Conservation (phyloP, 2,329 filamentous ascomycete genomes). For the Biscogniauxia sp. region DNA sequence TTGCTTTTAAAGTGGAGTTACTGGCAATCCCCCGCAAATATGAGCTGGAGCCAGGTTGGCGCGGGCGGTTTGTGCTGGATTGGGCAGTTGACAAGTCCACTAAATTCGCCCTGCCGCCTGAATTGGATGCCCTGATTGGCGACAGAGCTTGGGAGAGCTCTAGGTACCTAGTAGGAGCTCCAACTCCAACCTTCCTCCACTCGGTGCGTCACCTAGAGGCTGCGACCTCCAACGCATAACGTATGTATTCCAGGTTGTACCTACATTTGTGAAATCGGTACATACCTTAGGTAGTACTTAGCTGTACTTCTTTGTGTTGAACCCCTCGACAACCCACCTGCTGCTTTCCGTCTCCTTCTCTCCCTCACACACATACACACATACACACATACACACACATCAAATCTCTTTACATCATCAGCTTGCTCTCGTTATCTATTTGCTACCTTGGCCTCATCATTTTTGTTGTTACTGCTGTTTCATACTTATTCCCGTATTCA, state of each 20-base stretch:
- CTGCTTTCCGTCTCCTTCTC: background rate
- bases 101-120: background rate
- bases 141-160: background rate
- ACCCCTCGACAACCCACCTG: no score
- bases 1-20: background rate
- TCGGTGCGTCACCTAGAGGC: background rate
- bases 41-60: background rate
- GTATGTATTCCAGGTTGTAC: background rate
- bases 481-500: slow-evolving; percentile 8
- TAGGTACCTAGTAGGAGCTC: background rate
- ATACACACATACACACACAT: no score
- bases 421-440: background rate
- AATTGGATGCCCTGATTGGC: background rate
- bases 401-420: no score
- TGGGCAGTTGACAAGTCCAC: background rate
- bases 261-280: background rate
- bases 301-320: background rate
- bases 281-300: no score
- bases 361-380: no score
- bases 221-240: background rate
- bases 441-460: background rate
- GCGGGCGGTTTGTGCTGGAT: background rate
- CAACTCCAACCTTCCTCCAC: background rate
- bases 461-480: background rate
- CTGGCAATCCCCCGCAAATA: background rate